Evolutionary conservation across 805 yeast species (phyloP).

Genomic region (Starmerella bacillaris): DNA sequence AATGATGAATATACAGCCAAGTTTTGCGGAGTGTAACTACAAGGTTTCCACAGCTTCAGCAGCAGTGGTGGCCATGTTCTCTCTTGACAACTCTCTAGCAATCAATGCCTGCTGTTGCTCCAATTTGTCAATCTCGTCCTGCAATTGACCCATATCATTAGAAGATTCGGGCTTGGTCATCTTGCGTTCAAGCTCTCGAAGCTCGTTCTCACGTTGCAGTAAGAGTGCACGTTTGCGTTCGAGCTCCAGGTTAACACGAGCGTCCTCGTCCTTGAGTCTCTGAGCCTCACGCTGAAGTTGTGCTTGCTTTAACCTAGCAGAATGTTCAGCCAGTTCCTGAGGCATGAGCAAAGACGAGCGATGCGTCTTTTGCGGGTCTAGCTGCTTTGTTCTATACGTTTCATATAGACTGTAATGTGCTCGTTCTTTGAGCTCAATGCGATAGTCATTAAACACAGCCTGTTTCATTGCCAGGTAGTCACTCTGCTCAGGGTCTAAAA

Average conservation of each 20-base stretch:
- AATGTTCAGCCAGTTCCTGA: slow-evolving; percentile 26
- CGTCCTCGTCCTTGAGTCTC: slow-evolving; percentile 25
- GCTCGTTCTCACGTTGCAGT: slow-evolving; percentile 25
- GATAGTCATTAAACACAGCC: slow-evolving; percentile 59
- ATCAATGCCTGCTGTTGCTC: slow-evolving; percentile 6
- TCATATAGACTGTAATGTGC: slow-evolving; percentile 66
- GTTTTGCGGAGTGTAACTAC: no score
- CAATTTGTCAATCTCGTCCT: slow-evolving; percentile 12
- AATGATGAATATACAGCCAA: no score
- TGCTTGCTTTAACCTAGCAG: slow-evolving; percentile 26
- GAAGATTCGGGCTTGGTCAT: slow-evolving; percentile 4
- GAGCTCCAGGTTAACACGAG: slow-evolving; percentile 24
- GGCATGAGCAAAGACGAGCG: slow-evolving; percentile 21
- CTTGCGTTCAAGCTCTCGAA: slow-evolving; percentile 23
- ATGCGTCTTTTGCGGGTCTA: slow-evolving; percentile 15
- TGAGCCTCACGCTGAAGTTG: slow-evolving; percentile 26
- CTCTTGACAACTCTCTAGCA: not conserved
- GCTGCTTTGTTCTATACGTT: slow-evolving; percentile 31
- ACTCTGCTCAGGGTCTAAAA: slow-evolving; percentile 70
- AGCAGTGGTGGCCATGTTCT: not conserved
- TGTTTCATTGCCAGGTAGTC: slow-evolving; percentile 72
- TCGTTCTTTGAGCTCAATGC: slow-evolving; percentile 68
- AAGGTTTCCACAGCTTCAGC: no score
- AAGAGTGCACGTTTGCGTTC: slow-evolving; percentile 24
- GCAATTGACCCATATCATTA: slow-evolving; percentile 5